A percentile compares a stretch with the other conserved stretches of the same genome.
Conservation (phyloP, 2,329 filamentous ascomycete species). For the Fusarium penzigii region DNA sequence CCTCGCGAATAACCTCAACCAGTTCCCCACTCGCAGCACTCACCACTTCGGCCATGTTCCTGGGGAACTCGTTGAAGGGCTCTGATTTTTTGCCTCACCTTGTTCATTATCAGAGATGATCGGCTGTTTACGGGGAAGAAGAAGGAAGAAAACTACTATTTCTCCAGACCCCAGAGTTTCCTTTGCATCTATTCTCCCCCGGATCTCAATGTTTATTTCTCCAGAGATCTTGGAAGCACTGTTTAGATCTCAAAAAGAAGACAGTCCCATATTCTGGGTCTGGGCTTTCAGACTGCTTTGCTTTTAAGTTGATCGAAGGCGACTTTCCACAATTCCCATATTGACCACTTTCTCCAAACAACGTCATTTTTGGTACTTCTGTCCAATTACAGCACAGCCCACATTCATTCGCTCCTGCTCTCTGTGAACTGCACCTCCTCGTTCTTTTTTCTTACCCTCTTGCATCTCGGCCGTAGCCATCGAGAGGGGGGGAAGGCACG, state of each 20-base stretch:
- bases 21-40: constrained; percentile 6
- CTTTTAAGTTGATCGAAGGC: no score
- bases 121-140: constrained; percentile 8
- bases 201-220: constrained; percentile 21
- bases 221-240: background rate
- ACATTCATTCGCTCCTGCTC: constrained; percentile 12
- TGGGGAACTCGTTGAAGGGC: background rate
- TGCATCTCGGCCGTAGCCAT: constrained; percentile 24
- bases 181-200: constrained; percentile 12
- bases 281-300: no score
- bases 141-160: constrained; percentile 11
- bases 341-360: no score
- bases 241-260: no score
- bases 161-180: constrained; percentile 23
- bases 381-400: constrained; percentile 15
- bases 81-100: background rate
- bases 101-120: constrained; percentile 1
- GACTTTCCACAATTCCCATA: no score
- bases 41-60: constrained; percentile 19
- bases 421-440: background rate
- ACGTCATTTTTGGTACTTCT: background rate
- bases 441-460: background rate
- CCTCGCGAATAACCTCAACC: no score
- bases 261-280: no score
- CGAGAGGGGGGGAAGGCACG: background rate